Conservation (phyloP, 441 rosid species). For the Corymbia calophylla region DNA sequence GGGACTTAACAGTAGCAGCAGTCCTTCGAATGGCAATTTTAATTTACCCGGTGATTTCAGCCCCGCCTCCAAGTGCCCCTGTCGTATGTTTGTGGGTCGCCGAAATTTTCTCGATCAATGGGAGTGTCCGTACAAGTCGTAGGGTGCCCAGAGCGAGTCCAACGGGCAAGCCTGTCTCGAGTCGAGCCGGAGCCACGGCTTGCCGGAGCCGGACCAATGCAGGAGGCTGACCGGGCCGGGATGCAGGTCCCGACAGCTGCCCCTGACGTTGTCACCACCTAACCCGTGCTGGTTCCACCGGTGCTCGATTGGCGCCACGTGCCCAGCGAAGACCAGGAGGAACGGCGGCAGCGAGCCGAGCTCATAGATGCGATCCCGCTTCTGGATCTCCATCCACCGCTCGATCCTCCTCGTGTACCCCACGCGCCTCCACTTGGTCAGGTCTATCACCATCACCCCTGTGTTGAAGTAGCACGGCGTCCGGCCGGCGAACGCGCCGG, state of each 20-base stretch:
- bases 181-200: constrained; percentile 83
- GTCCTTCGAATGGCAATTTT: background rate
- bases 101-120: constrained; percentile 7
- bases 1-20: background rate
- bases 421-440: constrained; percentile 59
- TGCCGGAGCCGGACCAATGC: constrained; percentile 97
- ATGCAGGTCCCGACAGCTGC: constrained; percentile 82
- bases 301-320: constrained; percentile 82
- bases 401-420: constrained; percentile 72
- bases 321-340: constrained; percentile 67
- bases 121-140: constrained; percentile 58
- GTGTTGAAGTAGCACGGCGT: constrained; percentile 80
- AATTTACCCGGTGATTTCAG: background rate
- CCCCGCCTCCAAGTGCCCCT: background rate
- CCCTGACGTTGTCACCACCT: constrained; percentile 83
- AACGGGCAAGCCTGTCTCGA: constrained; percentile 66
- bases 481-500: constrained; percentile 47
- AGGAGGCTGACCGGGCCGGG: constrained; percentile 83
- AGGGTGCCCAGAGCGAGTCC: constrained; percentile 72
- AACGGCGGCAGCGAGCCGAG: constrained; percentile 84
- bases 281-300: constrained; percentile 92
- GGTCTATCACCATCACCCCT: constrained; percentile 92
- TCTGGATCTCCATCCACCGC: constrained; percentile 93
- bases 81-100: background rate
- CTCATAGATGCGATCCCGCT: constrained; percentile 65